These are phyloP conservation scores for Pyricularia pennisetigena DNA, from an alignment of 2,329 filamentous ascomycete species.

Conservation along the genomic window DNA sequence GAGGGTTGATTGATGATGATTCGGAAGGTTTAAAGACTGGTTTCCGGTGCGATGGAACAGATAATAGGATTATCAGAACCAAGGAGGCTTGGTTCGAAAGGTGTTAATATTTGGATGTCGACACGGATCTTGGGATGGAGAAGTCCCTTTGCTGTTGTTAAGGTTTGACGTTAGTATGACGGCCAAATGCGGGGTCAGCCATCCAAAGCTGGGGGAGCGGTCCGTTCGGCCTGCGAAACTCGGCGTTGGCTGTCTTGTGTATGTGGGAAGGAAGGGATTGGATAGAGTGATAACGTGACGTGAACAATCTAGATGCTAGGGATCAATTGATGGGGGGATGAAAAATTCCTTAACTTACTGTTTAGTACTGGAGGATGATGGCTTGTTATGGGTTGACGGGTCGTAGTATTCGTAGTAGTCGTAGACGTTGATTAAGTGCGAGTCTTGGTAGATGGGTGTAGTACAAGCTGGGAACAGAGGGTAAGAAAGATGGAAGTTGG, in stretches of 20 bases:
- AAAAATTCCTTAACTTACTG: not conserved
- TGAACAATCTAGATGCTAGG: not conserved
- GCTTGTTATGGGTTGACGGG: not conserved
- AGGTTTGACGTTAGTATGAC: constrained; percentile 1
- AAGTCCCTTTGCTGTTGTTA: not conserved
- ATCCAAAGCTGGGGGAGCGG: not conserved
- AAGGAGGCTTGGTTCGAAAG: not conserved
- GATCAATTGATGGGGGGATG: not conserved
- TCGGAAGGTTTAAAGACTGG: not conserved
- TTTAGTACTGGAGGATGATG: not conserved
- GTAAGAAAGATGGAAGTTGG: not conserved
- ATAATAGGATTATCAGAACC: not conserved
- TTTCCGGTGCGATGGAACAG: not conserved
- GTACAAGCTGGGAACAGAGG: not conserved
- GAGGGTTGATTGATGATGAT: constrained; percentile 2
- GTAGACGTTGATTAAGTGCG: not conserved
- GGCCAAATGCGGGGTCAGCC: constrained; percentile 1
- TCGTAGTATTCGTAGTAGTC: not conserved
- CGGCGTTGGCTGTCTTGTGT: not conserved
- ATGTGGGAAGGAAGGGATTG: not conserved
- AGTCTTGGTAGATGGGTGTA: not conserved
- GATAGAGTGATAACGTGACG: not conserved
- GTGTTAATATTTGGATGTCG: not conserved
- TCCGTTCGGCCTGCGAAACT: not conserved
- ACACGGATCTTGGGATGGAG: not conserved